These are phyloP conservation scores for Kitagawia praeruptora DNA, from an alignment of 129 eudicot genomes.

Conservation along the genomic window DNA sequence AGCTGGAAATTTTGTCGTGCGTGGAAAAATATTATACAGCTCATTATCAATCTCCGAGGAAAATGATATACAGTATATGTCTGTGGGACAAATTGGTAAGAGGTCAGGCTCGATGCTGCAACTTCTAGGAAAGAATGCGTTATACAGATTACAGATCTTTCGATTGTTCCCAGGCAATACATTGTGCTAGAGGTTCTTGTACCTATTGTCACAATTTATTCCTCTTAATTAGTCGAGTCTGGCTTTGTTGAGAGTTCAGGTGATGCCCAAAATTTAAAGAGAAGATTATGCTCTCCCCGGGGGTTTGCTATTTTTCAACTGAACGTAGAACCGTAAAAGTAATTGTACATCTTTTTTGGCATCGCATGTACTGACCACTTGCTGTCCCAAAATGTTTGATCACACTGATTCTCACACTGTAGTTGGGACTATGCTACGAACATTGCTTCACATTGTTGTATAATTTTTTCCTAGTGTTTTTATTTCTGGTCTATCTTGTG, in stretches of 20 bases:
- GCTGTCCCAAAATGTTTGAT: neutral
- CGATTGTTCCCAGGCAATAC: neutral
- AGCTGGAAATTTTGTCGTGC: slow-evolving; percentile 87
- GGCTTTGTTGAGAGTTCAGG: neutral
- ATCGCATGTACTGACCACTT: neutral
- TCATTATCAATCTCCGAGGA: slow-evolving; percentile 92
- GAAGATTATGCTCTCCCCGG: neutral
- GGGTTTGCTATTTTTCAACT: neutral
- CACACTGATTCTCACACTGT: neutral
- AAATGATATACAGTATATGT: slow-evolving; percentile 80
- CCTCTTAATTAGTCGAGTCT: neutral
- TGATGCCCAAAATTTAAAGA: neutral
- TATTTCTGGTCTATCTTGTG: neutral
- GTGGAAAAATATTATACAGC: slow-evolving; percentile 80
- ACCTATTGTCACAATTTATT: neutral
- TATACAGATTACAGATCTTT: neutral
- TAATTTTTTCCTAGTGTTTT: neutral
- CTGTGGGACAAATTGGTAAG: slow-evolving; percentile 75
- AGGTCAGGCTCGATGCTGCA: slow-evolving; percentile 84
- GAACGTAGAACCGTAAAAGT: too few species aligned
- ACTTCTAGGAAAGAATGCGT: slow-evolving; percentile 26
- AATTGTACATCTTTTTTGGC: neutral
- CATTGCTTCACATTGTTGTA: neutral
- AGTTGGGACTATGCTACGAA: neutral
- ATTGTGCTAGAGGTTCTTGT: neutral